A percentile compares a stretch with the other conserved stretches of the same genome.
phyloP scores from a whole-genome alignment of 352 stramenopile species.

The Pythium diclinum region DNA sequence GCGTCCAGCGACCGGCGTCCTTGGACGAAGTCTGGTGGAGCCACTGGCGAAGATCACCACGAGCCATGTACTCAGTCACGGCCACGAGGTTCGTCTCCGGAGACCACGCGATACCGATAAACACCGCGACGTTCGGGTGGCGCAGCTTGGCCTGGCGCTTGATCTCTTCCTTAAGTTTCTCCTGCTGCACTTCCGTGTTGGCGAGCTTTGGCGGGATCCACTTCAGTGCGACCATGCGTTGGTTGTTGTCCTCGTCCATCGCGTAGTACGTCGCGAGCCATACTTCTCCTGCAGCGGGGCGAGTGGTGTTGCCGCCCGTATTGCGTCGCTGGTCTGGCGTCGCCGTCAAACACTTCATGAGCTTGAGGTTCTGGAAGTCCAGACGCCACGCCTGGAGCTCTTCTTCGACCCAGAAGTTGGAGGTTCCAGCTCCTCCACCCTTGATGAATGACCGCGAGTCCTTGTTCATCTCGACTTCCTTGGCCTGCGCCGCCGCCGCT shows the following conservation, averaged over 20 bases:
- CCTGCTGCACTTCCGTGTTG: conserved; percentile 29
- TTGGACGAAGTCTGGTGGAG: conserved; percentile 46
- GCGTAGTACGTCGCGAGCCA: conserved; percentile 55
- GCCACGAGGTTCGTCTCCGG: conserved; percentile 59
- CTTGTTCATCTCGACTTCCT: conserved; percentile 10
- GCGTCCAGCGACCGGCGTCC: conserved; percentile 46
- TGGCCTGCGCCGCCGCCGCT: conserved; percentile 2
- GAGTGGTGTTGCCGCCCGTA: conserved; percentile 33
- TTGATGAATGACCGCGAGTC: conserved; percentile 3
- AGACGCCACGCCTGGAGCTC: conserved; percentile 64
- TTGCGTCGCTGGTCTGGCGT: conserved; percentile 46
- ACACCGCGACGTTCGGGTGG: conserved; percentile 64
- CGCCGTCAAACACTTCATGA: conserved; percentile 54
- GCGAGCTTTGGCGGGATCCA: conserved; percentile 40
- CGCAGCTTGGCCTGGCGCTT: conserved; percentile 53
- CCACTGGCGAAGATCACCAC: conserved; percentile 67
- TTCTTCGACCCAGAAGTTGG: conserved; percentile 64
- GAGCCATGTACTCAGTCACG: conserved; percentile 71
- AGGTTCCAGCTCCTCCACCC: conserved; percentile 1
- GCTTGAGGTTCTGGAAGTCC: conserved; percentile 58
- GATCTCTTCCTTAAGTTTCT: conserved; percentile 69
- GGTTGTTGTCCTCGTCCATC: conserved; percentile 26
- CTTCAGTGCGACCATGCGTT: conserved; percentile 53
- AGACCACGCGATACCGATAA: conserved; percentile 72
- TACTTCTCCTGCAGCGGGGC: conserved; percentile 39